Evolutionary conservation across 495 filamentous ascomycete species (phyloP).

Genomic region (Podospora fimiseda): DNA sequence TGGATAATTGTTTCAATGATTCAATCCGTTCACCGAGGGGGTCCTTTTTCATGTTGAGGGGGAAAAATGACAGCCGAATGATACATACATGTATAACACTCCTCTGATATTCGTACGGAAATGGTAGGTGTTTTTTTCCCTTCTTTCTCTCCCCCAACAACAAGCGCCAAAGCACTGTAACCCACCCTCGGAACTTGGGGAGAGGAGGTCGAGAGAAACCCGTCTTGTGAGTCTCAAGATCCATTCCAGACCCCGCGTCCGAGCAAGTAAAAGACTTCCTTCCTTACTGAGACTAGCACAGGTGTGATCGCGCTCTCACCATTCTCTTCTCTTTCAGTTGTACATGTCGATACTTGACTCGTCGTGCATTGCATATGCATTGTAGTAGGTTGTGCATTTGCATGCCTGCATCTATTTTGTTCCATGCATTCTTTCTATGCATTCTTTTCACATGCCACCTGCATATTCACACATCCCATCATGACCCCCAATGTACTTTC

Average conservation of each 20-base stretch:
- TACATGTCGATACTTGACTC: not conserved
- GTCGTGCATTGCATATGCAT: not conserved
- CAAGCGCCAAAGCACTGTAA: not conserved
- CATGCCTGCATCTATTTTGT: not conserved
- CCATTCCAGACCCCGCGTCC: constrained; percentile 10
- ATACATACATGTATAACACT: too few species aligned
- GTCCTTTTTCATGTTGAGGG: not conserved
- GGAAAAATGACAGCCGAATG: too few species aligned
- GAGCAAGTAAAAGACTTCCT: constrained; percentile 6
- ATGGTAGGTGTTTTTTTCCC: not conserved
- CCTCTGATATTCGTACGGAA: not conserved
- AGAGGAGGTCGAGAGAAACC: not conserved
- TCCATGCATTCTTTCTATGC: not conserved
- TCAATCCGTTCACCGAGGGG: not conserved
- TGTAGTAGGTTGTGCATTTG: too few species aligned
- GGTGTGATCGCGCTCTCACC: constrained; percentile 10
- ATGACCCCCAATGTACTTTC: not conserved
- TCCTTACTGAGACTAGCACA: constrained; percentile 20
- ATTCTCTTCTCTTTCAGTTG: not conserved
- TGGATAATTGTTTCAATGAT: too few species aligned
- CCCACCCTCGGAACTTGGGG: not conserved
- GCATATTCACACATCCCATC: not conserved
- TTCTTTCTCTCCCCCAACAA: not conserved
- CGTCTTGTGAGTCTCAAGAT: too few species aligned
- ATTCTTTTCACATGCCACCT: not conserved